phyloP scores from a whole-genome alignment of 2,329 filamentous ascomycete genomes.

The Periconia sp. region DNA sequence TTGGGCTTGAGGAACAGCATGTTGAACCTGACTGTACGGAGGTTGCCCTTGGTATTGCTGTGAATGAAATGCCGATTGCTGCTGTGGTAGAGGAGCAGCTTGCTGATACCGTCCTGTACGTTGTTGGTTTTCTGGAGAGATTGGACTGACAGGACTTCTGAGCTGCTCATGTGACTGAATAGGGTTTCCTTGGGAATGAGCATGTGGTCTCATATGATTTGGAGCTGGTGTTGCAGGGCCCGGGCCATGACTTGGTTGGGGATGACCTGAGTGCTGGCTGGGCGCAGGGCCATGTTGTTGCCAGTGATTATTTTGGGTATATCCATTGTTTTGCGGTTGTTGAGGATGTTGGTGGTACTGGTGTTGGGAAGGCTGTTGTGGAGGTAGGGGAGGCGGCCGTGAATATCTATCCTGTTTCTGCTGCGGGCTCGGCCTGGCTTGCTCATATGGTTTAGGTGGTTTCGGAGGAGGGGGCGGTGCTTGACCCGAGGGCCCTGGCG shows the following conservation, averaged over 20 bases:
- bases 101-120: conserved; percentile 22
- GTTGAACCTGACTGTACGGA: conserved; percentile 1
- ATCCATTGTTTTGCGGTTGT: conserved; percentile 11
- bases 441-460: conserved; percentile 48
- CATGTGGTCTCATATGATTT: conserved; percentile 29
- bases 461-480: conserved; percentile 48
- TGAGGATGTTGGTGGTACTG: conserved; percentile 21
- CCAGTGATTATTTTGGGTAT: conserved; percentile 15
- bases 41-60: conserved; percentile 6
- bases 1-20: not conserved
- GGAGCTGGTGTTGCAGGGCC: conserved; percentile 30
- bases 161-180: conserved; percentile 22
- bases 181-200: conserved; percentile 27
- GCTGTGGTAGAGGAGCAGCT: conserved; percentile 18
- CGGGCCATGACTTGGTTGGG: conserved; percentile 25
- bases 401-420: conserved; percentile 30
- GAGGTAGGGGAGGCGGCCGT: conserved; percentile 37
- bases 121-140: conserved; percentile 32
- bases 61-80: conserved; percentile 5
- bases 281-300: conserved; percentile 16
- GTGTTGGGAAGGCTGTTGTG: conserved; percentile 18
- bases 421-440: conserved; percentile 24
- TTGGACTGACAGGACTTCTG: conserved; percentile 42
- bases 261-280: conserved; percentile 17
- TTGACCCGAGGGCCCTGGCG: conserved; percentile 30